Base-by-base conservation (phyloP, 768 basidiomycete genomes). In the Panellus pusillus region DNA sequence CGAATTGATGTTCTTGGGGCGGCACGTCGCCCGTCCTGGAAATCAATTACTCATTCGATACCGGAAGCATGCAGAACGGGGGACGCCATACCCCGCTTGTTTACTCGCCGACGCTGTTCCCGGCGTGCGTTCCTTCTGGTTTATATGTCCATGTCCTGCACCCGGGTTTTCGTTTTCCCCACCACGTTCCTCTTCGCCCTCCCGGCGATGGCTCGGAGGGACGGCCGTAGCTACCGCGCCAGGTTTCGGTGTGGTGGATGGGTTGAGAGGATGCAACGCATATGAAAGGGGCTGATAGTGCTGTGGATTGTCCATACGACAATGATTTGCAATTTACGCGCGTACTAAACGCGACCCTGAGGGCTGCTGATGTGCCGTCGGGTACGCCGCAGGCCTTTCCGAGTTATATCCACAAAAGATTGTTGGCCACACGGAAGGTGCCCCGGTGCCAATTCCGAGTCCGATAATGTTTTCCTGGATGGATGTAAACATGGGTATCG, bases 241-340 rank as follows among this genome's bases (percentile, higher is more conserved):
- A 63, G 70, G 47, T 32, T 54, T 57, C 61, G 56, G 70, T 47
- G 53, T 66, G 28, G 67, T 65, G 47, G 67, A 70, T 65, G 67
- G 72, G 8, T 40, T 54, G 57, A 81, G 85, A 0, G 83, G 84
- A 66, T 87, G 75, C 36, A 91, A 76, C 39, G 89, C 89, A 74
- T 89, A 85, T 50, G 88, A 91, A 62, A 91, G 78, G 24, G 89
- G 86, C 57, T 89, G 87, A 72, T 91, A 88, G 58, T 86, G 86
- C 66, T 89, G 87, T 50, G 86, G 86, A 67, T 87, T 87, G 71
- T 88, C 78, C 80, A 81, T 81, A 36, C 44, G 27, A 38, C 28
- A 53, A 48, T 50, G 48, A 49, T 40, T 19, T 19, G 42, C 40
- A 47, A 40, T 28, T 38, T 40, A 37, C 4, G 5, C 37, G 20